Conservation (phyloP, 2,329 filamentous ascomycete genomes). For the Nigrospora osmanthi region DNA sequence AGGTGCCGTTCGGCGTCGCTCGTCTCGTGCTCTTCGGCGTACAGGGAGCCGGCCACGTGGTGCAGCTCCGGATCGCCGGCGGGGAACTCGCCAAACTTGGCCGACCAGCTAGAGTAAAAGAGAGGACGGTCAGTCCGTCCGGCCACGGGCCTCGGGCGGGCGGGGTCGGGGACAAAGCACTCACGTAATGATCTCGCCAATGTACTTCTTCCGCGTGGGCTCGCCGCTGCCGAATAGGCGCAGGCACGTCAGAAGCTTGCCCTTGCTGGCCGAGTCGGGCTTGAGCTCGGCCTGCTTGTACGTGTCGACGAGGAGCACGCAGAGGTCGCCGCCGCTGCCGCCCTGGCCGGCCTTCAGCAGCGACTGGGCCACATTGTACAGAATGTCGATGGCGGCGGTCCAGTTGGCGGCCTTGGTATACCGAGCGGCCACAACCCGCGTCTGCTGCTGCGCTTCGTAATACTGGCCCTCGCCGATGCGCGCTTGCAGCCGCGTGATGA, state of each 20-base stretch:
- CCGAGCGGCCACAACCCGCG: slow-evolving; percentile 87
- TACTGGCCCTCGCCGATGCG: slow-evolving; percentile 87
- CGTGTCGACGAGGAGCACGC: slow-evolving; percentile 80
- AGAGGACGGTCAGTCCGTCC: background rate
- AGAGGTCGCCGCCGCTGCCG: slow-evolving; percentile 85
- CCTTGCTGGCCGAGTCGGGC: slow-evolving; percentile 67
- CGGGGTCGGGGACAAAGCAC: slow-evolving; percentile 14
- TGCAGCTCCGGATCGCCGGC: slow-evolving; percentile 92
- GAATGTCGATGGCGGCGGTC: slow-evolving; percentile 76
- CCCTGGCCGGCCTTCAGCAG: slow-evolving; percentile 89
- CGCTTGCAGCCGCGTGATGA: slow-evolving; percentile 63
- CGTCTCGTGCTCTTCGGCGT: slow-evolving; percentile 85
- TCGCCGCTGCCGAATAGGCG: slow-evolving; percentile 75
- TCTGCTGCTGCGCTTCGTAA: slow-evolving; percentile 98
- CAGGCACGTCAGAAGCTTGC: slow-evolving; percentile 68
- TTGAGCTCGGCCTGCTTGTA: slow-evolving; percentile 80
- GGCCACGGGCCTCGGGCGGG: no score
- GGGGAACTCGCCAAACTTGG: slow-evolving; percentile 77
- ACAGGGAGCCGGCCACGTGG: slow-evolving; percentile 80
- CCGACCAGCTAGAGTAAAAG: slow-evolving; percentile 59
- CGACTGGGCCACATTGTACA: slow-evolving; percentile 75
- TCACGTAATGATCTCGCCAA: slow-evolving; percentile 73
- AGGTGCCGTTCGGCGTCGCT: slow-evolving; percentile 94
- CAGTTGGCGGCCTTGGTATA: slow-evolving; percentile 88
- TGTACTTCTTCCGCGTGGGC: slow-evolving; percentile 87